These are phyloP conservation scores for Phlyctochytrium arcticum DNA, from an alignment of 192 early-diverging fungal species.

Conservation along the genomic window DNA sequence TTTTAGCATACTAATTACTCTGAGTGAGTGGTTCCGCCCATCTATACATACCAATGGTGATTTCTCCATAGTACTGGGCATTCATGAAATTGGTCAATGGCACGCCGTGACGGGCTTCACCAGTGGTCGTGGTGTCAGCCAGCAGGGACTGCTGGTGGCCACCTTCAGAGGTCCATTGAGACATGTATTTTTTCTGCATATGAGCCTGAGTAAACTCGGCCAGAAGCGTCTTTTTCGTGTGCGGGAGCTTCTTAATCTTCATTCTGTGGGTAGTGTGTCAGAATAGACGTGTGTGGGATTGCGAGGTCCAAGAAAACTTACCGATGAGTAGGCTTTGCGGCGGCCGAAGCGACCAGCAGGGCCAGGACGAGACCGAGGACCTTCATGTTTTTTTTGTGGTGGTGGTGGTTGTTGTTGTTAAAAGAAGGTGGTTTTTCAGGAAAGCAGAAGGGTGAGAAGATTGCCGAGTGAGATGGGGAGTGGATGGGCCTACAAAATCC, in stretches of 20 bases:
- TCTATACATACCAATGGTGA: constrained; percentile 62
- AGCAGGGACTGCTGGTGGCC: too few species aligned
- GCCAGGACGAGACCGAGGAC: neutral
- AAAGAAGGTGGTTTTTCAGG: too few species aligned
- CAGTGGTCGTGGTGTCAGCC: neutral
- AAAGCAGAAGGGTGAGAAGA: too few species aligned
- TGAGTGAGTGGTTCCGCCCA: too few species aligned
- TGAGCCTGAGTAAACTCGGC: constrained; percentile 5
- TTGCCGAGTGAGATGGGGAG: too few species aligned
- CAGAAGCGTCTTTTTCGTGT: constrained; percentile 15
- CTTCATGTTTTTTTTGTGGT: too few species aligned
- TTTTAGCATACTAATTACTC: too few species aligned
- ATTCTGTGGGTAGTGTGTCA: neutral
- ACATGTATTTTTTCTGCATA: constrained; percentile 5
- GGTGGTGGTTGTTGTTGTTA: too few species aligned
- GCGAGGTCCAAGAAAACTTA: neutral
- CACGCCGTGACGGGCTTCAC: constrained; percentile 23
- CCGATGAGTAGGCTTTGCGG: neutral
- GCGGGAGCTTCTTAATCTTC: constrained; percentile 22
- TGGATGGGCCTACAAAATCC: too few species aligned
- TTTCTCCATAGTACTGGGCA: constrained; percentile 94
- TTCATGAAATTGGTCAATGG: constrained; percentile 93
- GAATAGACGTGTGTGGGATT: neutral
- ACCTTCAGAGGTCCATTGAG: constrained; percentile 1
- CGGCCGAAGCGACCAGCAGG: neutral